Conservation (phyloP, 169 alveolate species). For the Eimeria nieschulzi region DNA sequence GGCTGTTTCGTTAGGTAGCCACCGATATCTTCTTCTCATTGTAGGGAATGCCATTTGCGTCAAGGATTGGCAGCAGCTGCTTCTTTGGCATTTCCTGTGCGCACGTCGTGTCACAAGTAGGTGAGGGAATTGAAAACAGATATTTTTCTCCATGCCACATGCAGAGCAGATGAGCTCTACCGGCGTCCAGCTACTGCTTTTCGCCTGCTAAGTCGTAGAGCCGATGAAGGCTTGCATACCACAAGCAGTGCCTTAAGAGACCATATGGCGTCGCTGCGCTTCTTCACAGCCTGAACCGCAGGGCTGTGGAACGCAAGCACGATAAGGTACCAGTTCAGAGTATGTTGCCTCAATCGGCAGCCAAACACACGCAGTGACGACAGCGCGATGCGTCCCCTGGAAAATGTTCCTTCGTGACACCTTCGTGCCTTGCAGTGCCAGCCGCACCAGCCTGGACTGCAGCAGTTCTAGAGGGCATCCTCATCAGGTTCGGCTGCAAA, state of each 20-base stretch:
- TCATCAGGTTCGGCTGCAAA: too few species aligned
- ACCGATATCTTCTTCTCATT: conserved; percentile 67
- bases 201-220: too few species aligned
- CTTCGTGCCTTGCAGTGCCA: not conserved
- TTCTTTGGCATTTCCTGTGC: conserved; percentile 68
- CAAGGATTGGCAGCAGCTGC: conserved; percentile 69
- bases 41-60: conserved; percentile 71
- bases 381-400: not conserved
- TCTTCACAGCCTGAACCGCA: conserved; percentile 54
- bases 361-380: not conserved
- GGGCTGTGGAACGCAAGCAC: conserved; percentile 29
- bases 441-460: too few species aligned
- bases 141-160: too few species aligned
- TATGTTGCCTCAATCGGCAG: too few species aligned
- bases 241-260: conserved; percentile 44
- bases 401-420: not conserved
- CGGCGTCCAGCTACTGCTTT: too few species aligned
- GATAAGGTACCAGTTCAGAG: too few species aligned
- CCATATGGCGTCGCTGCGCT: conserved; percentile 61
- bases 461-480: too few species aligned
- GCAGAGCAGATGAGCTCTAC: too few species aligned
- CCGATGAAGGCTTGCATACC: not conserved
- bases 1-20: not conserved
- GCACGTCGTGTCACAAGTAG: not conserved
- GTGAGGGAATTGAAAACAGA: too few species aligned